phyloP scores from a whole-genome alignment of 768 basidiomycete species.

The Neoboletus brunneissimus region DNA sequence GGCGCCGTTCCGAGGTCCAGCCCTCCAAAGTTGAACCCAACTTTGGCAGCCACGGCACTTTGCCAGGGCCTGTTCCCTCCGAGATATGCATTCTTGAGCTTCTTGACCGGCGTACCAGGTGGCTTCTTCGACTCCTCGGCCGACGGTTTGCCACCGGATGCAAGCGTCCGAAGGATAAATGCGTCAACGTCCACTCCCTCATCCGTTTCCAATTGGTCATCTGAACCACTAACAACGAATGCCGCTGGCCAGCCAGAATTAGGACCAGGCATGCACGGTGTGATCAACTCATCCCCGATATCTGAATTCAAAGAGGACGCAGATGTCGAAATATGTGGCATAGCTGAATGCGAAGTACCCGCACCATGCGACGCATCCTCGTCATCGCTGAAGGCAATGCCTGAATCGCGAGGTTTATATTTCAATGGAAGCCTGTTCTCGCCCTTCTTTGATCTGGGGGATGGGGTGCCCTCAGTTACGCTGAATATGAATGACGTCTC shows the following conservation, averaged over 20 bases:
- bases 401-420: conserved; percentile 69
- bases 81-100: conserved; percentile 56
- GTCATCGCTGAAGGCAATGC: conserved; percentile 61
- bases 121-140: conserved; percentile 51
- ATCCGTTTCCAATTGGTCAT: conserved; percentile 33
- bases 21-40: conserved; percentile 49
- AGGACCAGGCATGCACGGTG: conserved; percentile 56
- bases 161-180: conserved; percentile 70
- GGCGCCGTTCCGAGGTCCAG: conserved; percentile 38
- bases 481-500: conserved; percentile 57
- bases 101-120: conserved; percentile 84
- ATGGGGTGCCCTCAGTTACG: conserved; percentile 56
- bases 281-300: conserved; percentile 62
- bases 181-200: conserved; percentile 54
- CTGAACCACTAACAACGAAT: conserved; percentile 38
- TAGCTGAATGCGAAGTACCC: conserved; percentile 29
- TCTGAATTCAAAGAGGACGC: conserved; percentile 60
- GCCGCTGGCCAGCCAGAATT: conserved; percentile 64
- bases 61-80: conserved; percentile 71
- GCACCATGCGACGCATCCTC: conserved; percentile 33
- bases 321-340: conserved; percentile 62
- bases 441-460: conserved; percentile 40
- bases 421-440: conserved; percentile 54
- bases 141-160: conserved; percentile 51
- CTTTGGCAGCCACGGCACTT: conserved; percentile 71